Conservation (phyloP, 2,329 filamentous ascomycete species). For the Sporothrix brunneoviolacea region DNA sequence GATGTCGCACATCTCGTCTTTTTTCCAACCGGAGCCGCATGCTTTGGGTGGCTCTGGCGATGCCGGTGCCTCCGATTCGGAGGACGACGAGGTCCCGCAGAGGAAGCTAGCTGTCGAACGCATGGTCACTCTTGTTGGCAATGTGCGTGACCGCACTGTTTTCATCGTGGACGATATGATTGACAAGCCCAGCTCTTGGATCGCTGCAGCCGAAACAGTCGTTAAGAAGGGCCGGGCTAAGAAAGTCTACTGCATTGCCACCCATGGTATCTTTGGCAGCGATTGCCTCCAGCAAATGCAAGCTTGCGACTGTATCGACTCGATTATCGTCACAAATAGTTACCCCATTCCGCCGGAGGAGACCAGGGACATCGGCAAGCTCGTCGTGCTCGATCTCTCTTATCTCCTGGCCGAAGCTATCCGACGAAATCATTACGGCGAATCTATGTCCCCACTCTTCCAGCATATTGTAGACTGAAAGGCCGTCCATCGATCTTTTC, state of each 20-base stretch:
- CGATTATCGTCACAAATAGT: constrained; percentile 93
- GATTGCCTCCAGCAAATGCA: constrained; percentile 87
- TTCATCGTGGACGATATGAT: constrained; percentile 99
- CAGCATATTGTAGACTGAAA: constrained; percentile 54
- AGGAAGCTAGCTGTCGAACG: constrained; percentile 77
- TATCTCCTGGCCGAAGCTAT: constrained; percentile 87
- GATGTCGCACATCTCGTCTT: constrained; percentile 71
- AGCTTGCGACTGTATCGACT: constrained; percentile 85
- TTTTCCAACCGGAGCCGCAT: constrained; percentile 62
- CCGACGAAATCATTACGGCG: constrained; percentile 91
- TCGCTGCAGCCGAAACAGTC: constrained; percentile 92
- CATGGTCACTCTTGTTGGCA: constrained; percentile 95
- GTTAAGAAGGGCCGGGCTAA: constrained; percentile 87
- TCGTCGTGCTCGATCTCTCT: constrained; percentile 84
- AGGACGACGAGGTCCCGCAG: constrained; percentile 67
- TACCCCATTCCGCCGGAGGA: constrained; percentile 82
- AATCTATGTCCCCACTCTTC: constrained; percentile 66
- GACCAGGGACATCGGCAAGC: constrained; percentile 65
- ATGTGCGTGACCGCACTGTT: constrained; percentile 80
- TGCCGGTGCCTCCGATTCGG: constrained; percentile 74
- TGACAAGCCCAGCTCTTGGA: constrained; percentile 94
- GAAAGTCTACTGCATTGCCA: constrained; percentile 96
- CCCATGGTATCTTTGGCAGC: constrained; percentile 87
- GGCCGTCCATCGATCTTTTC: background rate
- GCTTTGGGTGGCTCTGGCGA: constrained; percentile 80